Evolutionary conservation across 352 stramenopile genomes (phyloP).

Genomic region (Globisporangium radiosum): DNA sequence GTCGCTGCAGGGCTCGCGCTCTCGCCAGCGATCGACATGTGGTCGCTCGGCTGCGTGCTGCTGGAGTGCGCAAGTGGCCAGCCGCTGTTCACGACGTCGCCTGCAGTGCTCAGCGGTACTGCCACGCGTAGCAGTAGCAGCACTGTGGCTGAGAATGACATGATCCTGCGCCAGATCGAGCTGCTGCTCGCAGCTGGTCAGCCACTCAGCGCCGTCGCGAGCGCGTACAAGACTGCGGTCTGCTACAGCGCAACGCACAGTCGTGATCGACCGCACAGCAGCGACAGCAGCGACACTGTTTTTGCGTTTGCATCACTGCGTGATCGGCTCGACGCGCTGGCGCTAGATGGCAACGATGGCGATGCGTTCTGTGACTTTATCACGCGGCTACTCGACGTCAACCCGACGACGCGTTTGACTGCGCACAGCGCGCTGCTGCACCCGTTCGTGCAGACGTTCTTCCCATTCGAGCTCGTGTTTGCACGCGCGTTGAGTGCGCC

Average conservation of each 20-base stretch:
- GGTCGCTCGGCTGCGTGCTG: slow-evolving; percentile 70
- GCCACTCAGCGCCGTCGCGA: slow-evolving; percentile 16
- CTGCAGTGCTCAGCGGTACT: not conserved
- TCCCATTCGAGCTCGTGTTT: slow-evolving; percentile 64
- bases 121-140: not conserved
- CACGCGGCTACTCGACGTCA: slow-evolving; percentile 35
- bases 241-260: slow-evolving; percentile 1
- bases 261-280: not conserved
- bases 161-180: slow-evolving; percentile 46
- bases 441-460: slow-evolving; percentile 62
- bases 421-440: slow-evolving; percentile 52
- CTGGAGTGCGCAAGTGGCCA: slow-evolving; percentile 50
- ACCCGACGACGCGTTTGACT: slow-evolving; percentile 35
- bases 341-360: slow-evolving; percentile 11
- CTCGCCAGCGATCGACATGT: slow-evolving; percentile 65
- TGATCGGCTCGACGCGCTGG: slow-evolving; percentile 26
- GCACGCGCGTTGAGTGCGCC: not conserved
- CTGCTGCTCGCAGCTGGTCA: slow-evolving; percentile 22
- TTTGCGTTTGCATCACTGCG: slow-evolving; percentile 9
- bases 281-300: not conserved
- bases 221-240: slow-evolving; percentile 13
- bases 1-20: slow-evolving; percentile 55
- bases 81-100: slow-evolving; percentile 41
- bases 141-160: slow-evolving; percentile 19
- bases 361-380: slow-evolving; percentile 46